Conservation (phyloP, 208 protist species). For the Leishmania guyanensis region DNA sequence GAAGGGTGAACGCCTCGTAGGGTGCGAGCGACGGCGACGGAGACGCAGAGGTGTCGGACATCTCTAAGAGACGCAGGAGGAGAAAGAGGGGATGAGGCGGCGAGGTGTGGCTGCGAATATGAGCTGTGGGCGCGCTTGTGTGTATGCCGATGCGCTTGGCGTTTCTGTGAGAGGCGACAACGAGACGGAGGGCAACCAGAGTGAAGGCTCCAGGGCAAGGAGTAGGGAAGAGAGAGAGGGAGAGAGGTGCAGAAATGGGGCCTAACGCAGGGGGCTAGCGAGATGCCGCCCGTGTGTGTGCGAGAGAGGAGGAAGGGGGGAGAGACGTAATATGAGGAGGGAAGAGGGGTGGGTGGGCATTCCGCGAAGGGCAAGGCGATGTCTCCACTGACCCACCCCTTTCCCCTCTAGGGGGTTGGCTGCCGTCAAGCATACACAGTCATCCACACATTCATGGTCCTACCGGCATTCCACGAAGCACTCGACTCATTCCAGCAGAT, state of each 20-base stretch:
- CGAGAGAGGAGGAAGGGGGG: neutral
- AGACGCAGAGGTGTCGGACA: constrained; percentile 1
- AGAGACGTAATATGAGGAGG: neutral
- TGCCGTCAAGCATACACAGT: neutral
- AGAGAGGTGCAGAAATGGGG: neutral
- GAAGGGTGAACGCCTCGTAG: constrained; percentile 15
- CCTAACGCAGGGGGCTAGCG: neutral
- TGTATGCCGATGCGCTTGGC: neutral
- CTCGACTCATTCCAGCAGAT: neutral
- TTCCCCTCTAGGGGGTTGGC: neutral
- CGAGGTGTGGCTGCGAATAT: neutral
- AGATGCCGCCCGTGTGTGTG: neutral
- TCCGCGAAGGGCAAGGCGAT: neutral
- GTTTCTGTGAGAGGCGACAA: neutral
- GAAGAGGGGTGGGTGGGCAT: neutral
- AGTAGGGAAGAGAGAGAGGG: neutral
- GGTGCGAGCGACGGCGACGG: neutral
- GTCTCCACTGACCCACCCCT: neutral
- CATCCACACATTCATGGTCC: neutral
- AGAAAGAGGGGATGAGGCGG: neutral
- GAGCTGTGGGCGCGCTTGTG: neutral
- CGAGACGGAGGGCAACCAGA: too few species aligned
- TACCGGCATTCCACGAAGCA: neutral
- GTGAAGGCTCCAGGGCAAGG: neutral
- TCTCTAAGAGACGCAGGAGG: neutral